phyloP scores from a whole-genome alignment of 1,284 basidiomycete species.

The Puccinia horiana region DNA sequence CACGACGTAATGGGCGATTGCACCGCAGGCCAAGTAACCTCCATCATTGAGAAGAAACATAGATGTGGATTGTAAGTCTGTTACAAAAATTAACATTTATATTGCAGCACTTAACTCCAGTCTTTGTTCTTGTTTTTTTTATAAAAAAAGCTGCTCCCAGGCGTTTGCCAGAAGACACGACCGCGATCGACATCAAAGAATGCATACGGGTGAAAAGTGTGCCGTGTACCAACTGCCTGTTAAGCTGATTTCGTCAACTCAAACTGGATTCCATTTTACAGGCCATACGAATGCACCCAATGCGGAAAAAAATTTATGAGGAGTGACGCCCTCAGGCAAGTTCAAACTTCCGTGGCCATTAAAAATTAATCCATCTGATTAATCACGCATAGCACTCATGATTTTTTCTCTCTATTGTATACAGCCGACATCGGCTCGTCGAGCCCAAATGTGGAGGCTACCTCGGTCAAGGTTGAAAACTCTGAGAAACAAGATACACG shows the following conservation, averaged over 20 bases:
- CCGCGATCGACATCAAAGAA: conserved; percentile 46
- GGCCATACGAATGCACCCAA: conserved; percentile 41
- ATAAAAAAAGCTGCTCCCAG: conserved; percentile 33
- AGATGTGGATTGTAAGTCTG: conserved; percentile 43
- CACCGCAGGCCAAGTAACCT: background rate
- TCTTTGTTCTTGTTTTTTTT: background rate
- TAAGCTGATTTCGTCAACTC: background rate
- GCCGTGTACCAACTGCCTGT: background rate
- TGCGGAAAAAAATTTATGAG: conserved; percentile 46
- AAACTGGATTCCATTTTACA: background rate
- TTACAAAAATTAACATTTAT: background rate
- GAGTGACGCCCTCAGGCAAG: conserved; percentile 45
- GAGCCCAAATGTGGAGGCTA: conserved; percentile 33
- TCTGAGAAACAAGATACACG: background rate
- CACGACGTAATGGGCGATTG: conserved; percentile 1
- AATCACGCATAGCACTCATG: background rate
- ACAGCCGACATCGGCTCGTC: conserved; percentile 33
- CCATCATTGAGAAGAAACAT: conserved; percentile 38
- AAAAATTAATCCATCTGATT: background rate
- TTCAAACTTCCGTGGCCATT: too few species aligned
- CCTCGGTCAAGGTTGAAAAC: background rate
- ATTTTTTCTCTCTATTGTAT: background rate
- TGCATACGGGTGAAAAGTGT: conserved; percentile 50
- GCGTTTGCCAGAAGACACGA: conserved; percentile 46
- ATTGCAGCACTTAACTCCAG: background rate